Base-by-base conservation (phyloP, 768 basidiomycete genomes). In the Kwoniella europaea region DNA sequence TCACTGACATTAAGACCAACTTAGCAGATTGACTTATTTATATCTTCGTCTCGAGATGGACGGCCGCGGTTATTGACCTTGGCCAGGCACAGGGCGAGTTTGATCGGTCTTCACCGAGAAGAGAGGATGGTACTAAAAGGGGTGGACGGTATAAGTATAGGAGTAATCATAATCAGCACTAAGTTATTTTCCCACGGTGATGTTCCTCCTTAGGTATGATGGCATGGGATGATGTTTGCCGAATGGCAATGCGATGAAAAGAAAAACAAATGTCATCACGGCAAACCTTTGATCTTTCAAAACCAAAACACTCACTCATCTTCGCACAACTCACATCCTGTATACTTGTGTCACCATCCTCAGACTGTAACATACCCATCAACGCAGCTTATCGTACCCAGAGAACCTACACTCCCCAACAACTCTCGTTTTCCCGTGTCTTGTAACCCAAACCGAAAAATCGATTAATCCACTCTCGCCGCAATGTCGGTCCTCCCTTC, bases 51-150 rank as follows among this genome's bases (percentile, higher is more conserved):
- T 15, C 27, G 41, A n/a, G 10, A 13, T 18, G 41, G 10, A 5
- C 59, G 59, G 59, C 59, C 59, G 59, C 59, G 59, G 59, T 61
- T 61, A 61, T 20, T 61, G 41, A 61, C 43, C 42, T 27, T 42
- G 6, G 5, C 4, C 15, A 61, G 59, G 59, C n/a, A 61, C 59
- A 35, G 43, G 12, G n/a, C 54, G 12, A 4, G 29, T 10, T 3
- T 58, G 57, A 58, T 58, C 57, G 57, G 57, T 35, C 22, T 27
- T 27, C 22, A 58, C 57, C 57, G 57, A 58, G 3, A 58, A 50
- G 10, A 10, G 13, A 12, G 3, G 18, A 50, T 18, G 35, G 1
- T 35, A 6, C 29, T 35, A 35, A 50, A 15, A 16, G 12, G 46
- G 46, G 18, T 15, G 46, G 46, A 15, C 10, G 9, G 18, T 15